These are phyloP conservation scores for Cryoendolithus antarcticus DNA, from an alignment of 2,329 filamentous ascomycete species.

Conservation along the genomic window DNA sequence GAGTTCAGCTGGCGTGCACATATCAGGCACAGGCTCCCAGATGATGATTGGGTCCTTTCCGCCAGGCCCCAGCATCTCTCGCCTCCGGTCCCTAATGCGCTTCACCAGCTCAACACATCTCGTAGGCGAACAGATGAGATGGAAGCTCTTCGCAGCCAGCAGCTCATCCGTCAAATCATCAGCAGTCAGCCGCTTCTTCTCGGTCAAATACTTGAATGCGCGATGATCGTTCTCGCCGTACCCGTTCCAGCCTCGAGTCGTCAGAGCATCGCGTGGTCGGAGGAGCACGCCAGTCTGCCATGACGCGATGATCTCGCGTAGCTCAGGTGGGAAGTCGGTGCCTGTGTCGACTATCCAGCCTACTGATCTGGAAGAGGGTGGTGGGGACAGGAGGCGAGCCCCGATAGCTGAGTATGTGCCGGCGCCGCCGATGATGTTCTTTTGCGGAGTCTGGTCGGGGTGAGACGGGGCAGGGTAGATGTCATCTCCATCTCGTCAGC, in stretches of 20 bases:
- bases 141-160: conserved; percentile 64
- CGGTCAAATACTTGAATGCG: conserved; percentile 74
- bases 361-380: conserved; percentile 52
- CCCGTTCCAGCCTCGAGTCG: conserved; percentile 86
- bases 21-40: conserved; percentile 91
- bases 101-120: conserved; percentile 66
- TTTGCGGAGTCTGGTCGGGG: conserved; percentile 42
- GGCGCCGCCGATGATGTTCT: conserved; percentile 74
- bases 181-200: conserved; percentile 69
- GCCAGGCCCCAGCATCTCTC: conserved; percentile 11
- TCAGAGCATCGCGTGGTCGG: conserved; percentile 56
- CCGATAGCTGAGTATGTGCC: conserved; percentile 80
- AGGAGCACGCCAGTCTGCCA: conserved; percentile 69
- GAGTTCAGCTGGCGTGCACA: conserved; percentile 58
- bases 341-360: conserved; percentile 90
- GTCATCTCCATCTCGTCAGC: conserved; percentile 50
- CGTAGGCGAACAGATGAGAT: conserved; percentile 70
- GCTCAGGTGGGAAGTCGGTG: conserved; percentile 63
- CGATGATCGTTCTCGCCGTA: conserved; percentile 48
- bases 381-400: conserved; percentile 76
- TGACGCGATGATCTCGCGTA: conserved; percentile 51
- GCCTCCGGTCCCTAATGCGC: conserved; percentile 49
- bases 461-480: conserved; percentile 70
- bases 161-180: conserved; percentile 55
- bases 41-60: conserved; percentile 53